Evolutionary conservation across 306 rosid species (phyloP).

Genomic region (Coriaria nepalensis): DNA sequence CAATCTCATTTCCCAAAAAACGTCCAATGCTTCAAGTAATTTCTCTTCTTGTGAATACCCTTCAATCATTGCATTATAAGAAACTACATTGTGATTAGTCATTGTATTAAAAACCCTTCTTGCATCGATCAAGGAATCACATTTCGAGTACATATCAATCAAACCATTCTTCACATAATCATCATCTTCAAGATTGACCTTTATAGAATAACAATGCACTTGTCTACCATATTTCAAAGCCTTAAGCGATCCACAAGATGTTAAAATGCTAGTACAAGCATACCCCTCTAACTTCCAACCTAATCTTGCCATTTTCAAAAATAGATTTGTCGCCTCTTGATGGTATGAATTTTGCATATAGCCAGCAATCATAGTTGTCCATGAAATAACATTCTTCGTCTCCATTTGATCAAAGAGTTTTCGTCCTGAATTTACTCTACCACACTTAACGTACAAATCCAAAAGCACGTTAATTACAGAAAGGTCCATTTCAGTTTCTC

Average conservation of each 20-base stretch:
- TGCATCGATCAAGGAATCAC: conserved; percentile 52
- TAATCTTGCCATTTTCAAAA: conserved; percentile 45
- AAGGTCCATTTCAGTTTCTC: conserved; percentile 47
- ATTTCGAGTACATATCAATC: conserved; percentile 87
- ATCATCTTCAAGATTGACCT: conserved; percentile 50
- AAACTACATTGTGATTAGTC: conserved; percentile 43
- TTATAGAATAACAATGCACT: conserved; percentile 59
- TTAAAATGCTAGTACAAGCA: conserved; percentile 71
- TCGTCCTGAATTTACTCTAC: conserved; percentile 40
- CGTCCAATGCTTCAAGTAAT: conserved; percentile 43
- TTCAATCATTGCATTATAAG: conserved; percentile 89
- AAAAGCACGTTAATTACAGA: conserved; percentile 59
- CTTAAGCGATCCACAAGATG: conserved; percentile 66
- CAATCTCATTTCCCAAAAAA: conserved; percentile 53
- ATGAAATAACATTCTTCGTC: conserved; percentile 51
- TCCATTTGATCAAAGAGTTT: conserved; percentile 37
- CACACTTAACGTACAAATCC: conserved; percentile 70
- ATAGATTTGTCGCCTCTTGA: conserved; percentile 46
- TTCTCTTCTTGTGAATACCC: conserved; percentile 61
- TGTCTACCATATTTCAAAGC: conserved; percentile 56
- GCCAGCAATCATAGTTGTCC: conserved; percentile 93
- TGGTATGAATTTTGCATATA: conserved; percentile 76
- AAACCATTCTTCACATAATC: conserved; percentile 68
- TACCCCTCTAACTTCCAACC: conserved; percentile 62
- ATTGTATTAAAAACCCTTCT: conserved; percentile 45